A percentile compares a stretch with the other conserved stretches of the same genome.
These are phyloP conservation scores for Didymella sp. DNA, from an alignment of 2,329 filamentous ascomycete species.

Conservation along the genomic window DNA sequence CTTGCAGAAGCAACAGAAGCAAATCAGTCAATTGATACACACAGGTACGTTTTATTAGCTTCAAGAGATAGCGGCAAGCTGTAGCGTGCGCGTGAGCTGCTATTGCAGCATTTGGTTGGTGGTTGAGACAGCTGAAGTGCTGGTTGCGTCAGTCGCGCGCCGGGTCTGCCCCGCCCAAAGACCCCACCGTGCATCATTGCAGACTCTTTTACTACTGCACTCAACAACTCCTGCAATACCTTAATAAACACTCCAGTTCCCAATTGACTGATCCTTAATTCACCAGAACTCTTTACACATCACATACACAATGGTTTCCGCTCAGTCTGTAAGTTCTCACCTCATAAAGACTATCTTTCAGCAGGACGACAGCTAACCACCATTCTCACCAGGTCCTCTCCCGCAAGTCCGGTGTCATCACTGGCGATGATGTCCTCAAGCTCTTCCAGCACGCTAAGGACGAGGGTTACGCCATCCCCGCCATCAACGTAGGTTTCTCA, in stretches of 20 bases:
- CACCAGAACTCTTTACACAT: constrained; percentile 17
- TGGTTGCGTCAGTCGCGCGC: constrained; percentile 14
- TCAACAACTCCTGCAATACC: constrained; percentile 14
- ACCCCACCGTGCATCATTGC: constrained; percentile 21
- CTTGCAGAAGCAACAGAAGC: constrained; percentile 7
- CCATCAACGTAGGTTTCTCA: constrained; percentile 40
- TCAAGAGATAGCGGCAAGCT: constrained; percentile 5
- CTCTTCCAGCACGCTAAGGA: constrained; percentile 92
- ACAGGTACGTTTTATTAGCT: constrained; percentile 14
- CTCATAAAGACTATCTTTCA: constrained; percentile 2
- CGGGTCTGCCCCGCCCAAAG: constrained; percentile 8
- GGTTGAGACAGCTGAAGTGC: constrained; percentile 8
- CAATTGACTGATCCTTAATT: constrained; percentile 18
- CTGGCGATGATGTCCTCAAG: constrained; percentile 67
- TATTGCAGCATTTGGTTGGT: constrained; percentile 8
- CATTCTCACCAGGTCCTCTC: constrained; percentile 18
- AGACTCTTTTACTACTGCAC: constrained; percentile 27
- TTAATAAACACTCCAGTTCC: constrained; percentile 15
- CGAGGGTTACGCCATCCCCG: constrained; percentile 60
- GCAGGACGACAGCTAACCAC: constrained; percentile 15
- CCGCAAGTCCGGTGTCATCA: constrained; percentile 54
- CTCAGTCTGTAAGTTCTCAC: constrained; percentile 51
- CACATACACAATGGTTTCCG: constrained; percentile 33
- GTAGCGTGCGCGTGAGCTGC: constrained; percentile 6
- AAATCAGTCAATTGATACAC: constrained; percentile 13